A percentile compares a stretch with the other conserved stretches of the same genome.
phyloP scores from a whole-genome alignment of 805 yeast species.

The Candida sanyiensis region DNA sequence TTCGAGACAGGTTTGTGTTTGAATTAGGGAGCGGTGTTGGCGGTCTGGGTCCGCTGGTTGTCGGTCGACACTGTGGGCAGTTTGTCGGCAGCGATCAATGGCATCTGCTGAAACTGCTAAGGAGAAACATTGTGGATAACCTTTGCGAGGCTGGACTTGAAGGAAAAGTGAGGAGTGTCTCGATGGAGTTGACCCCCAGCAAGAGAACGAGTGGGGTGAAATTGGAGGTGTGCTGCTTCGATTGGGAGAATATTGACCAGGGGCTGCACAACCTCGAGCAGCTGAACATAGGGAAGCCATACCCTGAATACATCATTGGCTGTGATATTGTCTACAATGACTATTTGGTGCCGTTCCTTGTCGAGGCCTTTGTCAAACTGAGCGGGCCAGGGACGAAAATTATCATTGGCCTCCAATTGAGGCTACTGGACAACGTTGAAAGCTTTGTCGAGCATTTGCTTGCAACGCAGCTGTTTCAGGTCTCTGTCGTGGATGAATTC shows the following conservation, averaged over 20 bases:
- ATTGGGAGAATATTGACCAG: conserved; percentile 50
- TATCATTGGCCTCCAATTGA: conserved; percentile 45
- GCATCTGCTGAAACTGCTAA: conserved; percentile 45
- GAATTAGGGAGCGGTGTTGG: conserved; percentile 63
- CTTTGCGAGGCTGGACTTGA: conserved; percentile 17
- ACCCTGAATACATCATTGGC: conserved; percentile 48
- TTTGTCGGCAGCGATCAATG: conserved; percentile 57
- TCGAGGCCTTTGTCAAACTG: conserved; percentile 36
- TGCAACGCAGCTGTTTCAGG: conserved; percentile 26
- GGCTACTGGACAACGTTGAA: conserved; percentile 47
- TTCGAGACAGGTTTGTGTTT: conserved; percentile 30
- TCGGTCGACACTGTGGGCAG: conserved; percentile 26
- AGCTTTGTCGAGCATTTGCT: conserved; percentile 35
- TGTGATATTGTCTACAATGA: conserved; percentile 66
- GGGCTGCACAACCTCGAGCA: conserved; percentile 28
- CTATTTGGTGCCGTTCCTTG: conserved; percentile 45
- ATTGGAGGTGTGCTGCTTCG: conserved; percentile 47
- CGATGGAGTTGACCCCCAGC: conserved; percentile 5
- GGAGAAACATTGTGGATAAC: conserved; percentile 41
- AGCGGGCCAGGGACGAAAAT: conserved; percentile 32
- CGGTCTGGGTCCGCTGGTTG: conserved; percentile 41
- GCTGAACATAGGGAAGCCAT: conserved; percentile 4
- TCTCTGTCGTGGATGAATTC: conserved; percentile 30
- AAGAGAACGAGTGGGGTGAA: background rate
- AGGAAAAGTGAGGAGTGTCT: background rate